A percentile compares a stretch with the other conserved stretches of the same genome.
Conservation (phyloP, 75 land plant genomes). For the Pinus tabuliformis region DNA sequence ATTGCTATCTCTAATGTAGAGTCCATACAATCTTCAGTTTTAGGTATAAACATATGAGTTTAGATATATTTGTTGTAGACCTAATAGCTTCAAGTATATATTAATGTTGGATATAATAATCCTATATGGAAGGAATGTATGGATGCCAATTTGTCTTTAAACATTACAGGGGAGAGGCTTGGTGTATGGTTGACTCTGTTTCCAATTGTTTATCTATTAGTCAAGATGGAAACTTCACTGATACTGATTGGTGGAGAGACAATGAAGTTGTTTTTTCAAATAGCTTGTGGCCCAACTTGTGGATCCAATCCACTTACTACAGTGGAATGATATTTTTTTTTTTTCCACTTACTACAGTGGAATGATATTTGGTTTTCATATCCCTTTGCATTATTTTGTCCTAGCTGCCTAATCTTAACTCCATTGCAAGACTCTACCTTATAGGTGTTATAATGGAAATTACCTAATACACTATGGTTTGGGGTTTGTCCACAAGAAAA, state of each 20-base stretch:
- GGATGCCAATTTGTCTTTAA: not conserved
- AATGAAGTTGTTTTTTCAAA: slow-evolving; percentile 52
- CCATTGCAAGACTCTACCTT: slow-evolving; percentile 64
- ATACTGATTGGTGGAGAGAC: slow-evolving; percentile 60
- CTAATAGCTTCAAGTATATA: no score
- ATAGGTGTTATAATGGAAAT: slow-evolving; percentile 60
- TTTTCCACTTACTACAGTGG: no score
- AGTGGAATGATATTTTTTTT: slow-evolving; percentile 59
- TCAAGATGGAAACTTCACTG: slow-evolving; percentile 53
- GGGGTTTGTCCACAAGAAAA: slow-evolving; percentile 48
- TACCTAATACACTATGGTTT: slow-evolving; percentile 49
- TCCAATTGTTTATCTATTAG: slow-evolving; percentile 57
- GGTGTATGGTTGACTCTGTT: slow-evolving; percentile 51
- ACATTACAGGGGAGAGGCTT: slow-evolving; percentile 40
- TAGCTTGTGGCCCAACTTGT: slow-evolving; percentile 46
- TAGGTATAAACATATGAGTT: not conserved
- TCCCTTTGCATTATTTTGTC: slow-evolving; percentile 56
- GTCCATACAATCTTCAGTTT: not conserved
- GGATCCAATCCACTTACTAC: slow-evolving; percentile 31
- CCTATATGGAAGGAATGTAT: not conserved
- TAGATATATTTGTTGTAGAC: not conserved
- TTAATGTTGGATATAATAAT: not conserved
- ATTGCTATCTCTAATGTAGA: not conserved
- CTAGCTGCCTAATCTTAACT: slow-evolving; percentile 65
- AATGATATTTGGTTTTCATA: slow-evolving; percentile 58